phyloP scores from a whole-genome alignment of 352 stramenopile genomes.

The Thraustotheca clavata region DNA sequence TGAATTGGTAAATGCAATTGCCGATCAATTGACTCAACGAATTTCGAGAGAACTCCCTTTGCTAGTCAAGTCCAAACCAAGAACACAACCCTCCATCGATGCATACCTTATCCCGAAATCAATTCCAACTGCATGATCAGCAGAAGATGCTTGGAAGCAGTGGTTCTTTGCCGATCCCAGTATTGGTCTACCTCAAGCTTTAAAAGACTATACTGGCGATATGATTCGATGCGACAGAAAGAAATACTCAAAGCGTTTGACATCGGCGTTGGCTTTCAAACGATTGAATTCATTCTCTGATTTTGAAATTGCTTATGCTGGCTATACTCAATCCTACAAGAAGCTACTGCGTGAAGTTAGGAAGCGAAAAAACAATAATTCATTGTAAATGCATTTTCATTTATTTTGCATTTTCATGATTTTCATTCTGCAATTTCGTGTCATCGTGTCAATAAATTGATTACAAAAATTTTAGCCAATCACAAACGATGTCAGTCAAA shows the following conservation, averaged over 20 bases:
- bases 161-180: conserved; percentile 3
- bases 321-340: not conserved
- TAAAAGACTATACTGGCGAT: conserved; percentile 6
- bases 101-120: not conserved
- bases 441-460: no score
- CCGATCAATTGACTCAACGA: no score
- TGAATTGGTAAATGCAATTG: no score
- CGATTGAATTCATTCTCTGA: not conserved
- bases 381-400: no score
- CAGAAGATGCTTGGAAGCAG: conserved; percentile 1
- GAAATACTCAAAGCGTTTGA: conserved; percentile 12
- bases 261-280: not conserved
- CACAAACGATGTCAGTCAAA: no score
- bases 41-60: no score
- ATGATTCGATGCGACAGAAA: conserved; percentile 4
- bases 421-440: no score
- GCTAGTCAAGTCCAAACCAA: no score
- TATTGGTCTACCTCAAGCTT: not conserved
- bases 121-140: not conserved
- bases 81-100: not conserved
- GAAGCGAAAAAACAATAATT: not conserved
- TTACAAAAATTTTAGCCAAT: no score
- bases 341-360: not conserved
- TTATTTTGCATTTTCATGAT: no score
- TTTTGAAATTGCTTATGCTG: conserved; percentile 11